phyloP scores from a whole-genome alignment of 805 yeast species.

The Hermanozyma aechmeae region DNA sequence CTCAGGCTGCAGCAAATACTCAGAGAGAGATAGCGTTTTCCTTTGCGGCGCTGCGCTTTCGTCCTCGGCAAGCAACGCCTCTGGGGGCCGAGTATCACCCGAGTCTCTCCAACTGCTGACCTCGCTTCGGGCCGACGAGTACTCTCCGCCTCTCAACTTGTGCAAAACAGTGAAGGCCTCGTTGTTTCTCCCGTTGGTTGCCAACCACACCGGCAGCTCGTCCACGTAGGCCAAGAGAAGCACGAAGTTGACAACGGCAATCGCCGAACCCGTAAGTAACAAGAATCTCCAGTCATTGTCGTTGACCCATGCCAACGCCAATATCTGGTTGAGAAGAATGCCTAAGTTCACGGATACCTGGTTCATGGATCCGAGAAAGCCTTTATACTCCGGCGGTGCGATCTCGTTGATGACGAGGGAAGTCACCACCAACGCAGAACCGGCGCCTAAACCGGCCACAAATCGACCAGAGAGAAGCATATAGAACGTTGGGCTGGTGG shows the following conservation, averaged over 20 bases:
- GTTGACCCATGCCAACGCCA: slow-evolving; percentile 64
- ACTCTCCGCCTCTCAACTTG: slow-evolving; percentile 31
- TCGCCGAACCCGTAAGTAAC: slow-evolving; percentile 47
- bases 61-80: background rate
- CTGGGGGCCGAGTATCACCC: no score
- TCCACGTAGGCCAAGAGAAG: slow-evolving; percentile 32
- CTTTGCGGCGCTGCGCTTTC: no score
- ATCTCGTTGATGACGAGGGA: slow-evolving; percentile 78
- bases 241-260: slow-evolving; percentile 44
- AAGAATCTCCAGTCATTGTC: slow-evolving; percentile 65
- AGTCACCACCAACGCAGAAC: slow-evolving; percentile 75
- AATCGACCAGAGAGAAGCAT: slow-evolving; percentile 59
- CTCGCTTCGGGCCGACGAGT: slow-evolving; percentile 22
- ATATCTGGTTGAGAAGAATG: slow-evolving; percentile 66
- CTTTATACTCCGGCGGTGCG: slow-evolving; percentile 59
- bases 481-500: slow-evolving; percentile 33
- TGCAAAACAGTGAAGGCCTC: slow-evolving; percentile 32
- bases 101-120: slow-evolving; percentile 25
- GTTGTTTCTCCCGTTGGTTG: slow-evolving; percentile 33
- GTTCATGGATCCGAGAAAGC: slow-evolving; percentile 80
- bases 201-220: slow-evolving; percentile 85
- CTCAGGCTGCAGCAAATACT: slow-evolving; percentile 41
- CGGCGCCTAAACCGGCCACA: slow-evolving; percentile 79
- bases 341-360: slow-evolving; percentile 85
- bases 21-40: no score